Evolutionary conservation across 176 grass and related monocot genomes (phyloP).

Genomic region (Bothriochloa decipiens): DNA sequence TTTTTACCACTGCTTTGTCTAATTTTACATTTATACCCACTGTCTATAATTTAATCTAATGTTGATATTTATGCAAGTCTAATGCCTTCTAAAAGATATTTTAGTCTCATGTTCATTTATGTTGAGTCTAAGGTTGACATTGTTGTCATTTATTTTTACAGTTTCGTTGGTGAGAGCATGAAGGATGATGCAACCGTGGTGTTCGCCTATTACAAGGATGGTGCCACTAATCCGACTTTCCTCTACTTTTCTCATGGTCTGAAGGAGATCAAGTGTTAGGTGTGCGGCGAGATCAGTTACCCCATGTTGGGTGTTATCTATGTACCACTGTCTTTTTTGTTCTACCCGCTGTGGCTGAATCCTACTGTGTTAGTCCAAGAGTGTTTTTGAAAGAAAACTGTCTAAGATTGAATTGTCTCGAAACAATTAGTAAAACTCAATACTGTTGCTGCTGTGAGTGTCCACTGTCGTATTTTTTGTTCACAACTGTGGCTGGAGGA

Average conservation of each 20-base stretch:
- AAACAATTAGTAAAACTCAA: not conserved
- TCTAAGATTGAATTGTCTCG: not conserved
- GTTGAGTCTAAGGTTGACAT: no score
- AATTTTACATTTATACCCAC: no score
- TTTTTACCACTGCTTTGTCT: no score
- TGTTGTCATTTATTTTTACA: constrained; percentile 10
- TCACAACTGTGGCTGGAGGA: no score
- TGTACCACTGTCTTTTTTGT: not conserved
- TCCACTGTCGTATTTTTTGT: no score
- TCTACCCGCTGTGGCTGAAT: not conserved
- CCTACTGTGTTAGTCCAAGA: not conserved
- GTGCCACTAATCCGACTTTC: constrained; percentile 71
- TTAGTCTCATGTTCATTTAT: no score
- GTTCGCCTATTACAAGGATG: constrained; percentile 92
- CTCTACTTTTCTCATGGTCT: constrained; percentile 78
- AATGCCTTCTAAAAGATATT: no score
- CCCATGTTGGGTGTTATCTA: not conserved
- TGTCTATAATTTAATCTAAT: no score
- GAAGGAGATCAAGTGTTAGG: constrained; percentile 89
- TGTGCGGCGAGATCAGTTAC: not conserved
- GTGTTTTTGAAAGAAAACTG: not conserved
- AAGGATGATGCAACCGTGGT: constrained; percentile 65
- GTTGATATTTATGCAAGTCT: no score
- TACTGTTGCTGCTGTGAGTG: no score
- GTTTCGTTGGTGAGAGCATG: constrained; percentile 98